Evolutionary conservation across 2,329 filamentous ascomycete species (phyloP).

Genomic region (Penicillium sp.): DNA sequence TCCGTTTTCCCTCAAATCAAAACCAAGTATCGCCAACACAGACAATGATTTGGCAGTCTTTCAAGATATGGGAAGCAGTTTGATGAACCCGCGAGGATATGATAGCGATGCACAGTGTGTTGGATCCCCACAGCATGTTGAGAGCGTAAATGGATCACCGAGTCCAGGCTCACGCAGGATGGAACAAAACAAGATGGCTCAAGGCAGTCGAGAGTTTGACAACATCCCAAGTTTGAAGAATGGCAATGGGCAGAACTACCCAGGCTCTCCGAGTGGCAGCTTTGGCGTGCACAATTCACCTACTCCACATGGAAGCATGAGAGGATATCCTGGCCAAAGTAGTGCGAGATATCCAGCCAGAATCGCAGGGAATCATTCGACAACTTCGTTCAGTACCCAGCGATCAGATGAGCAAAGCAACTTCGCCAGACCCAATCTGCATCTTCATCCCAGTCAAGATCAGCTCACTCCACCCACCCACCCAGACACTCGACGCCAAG

Average conservation of each 20-base stretch:
- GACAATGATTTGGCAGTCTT: conserved; percentile 10
- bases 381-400: neutral
- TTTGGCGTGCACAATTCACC: conserved; percentile 20
- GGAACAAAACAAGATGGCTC: conserved; percentile 22
- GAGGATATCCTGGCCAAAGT: neutral
- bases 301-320: conserved; percentile 16
- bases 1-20: conserved; percentile 21
- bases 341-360: neutral
- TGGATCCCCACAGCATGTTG: conserved; percentile 32
- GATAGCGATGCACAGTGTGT: conserved; percentile 47
- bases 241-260: neutral
- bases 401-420: neutral
- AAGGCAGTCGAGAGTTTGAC: conserved; percentile 20
- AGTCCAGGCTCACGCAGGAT: conserved; percentile 9
- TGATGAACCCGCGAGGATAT: conserved; percentile 43
- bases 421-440: conserved; percentile 14
- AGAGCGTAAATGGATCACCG: conserved; percentile 8
- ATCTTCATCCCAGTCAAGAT: conserved; percentile 5
- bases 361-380: neutral
- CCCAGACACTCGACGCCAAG: neutral
- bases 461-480: neutral
- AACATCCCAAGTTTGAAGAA: conserved; percentile 14
- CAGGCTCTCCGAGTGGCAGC: conserved; percentile 5
- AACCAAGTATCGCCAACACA: conserved; percentile 11
- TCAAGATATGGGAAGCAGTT: conserved; percentile 32